Evolutionary conservation across 352 stramenopile species (phyloP).

Genomic region (Phytophthora foliorum): DNA sequence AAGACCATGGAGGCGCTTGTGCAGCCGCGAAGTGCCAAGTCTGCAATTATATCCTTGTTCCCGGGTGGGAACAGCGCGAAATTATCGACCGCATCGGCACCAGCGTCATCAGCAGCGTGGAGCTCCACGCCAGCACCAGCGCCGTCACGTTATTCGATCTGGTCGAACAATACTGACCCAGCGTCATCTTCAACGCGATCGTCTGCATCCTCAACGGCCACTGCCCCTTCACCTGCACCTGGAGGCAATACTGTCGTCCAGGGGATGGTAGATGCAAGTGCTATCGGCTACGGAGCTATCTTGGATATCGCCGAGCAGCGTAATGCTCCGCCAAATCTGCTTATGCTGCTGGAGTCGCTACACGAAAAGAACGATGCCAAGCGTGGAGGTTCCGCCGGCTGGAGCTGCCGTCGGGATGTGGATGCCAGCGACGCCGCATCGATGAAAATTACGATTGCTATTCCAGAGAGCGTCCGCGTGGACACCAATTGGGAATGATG

Average conservation of each 20-base stretch:
- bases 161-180: conserved; percentile 37
- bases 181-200: conserved; percentile 27
- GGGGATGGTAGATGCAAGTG: conserved; percentile 46
- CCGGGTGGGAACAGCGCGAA: conserved; percentile 20
- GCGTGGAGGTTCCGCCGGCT: conserved; percentile 40
- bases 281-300: conserved; percentile 77
- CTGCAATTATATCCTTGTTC: conserved; percentile 47
- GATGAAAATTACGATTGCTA: conserved; percentile 59
- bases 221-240: conserved; percentile 21
- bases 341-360: conserved; percentile 56
- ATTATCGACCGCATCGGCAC: conserved; percentile 18
- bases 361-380: conserved; percentile 67
- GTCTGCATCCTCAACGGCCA: conserved; percentile 14
- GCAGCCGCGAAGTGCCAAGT: conserved; percentile 49
- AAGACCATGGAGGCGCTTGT: conserved; percentile 59
- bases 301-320: conserved; percentile 65
- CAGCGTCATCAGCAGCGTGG: conserved; percentile 32
- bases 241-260: conserved; percentile 25
- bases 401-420: conserved; percentile 55
- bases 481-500: conserved; percentile 53
- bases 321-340: conserved; percentile 55
- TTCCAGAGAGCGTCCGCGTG: conserved; percentile 46
- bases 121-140: conserved; percentile 32
- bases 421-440: conserved; percentile 42
- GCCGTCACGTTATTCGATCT: conserved; percentile 41